Conservation (phyloP, 805 yeast species). For the Yamadazyma sp. region DNA sequence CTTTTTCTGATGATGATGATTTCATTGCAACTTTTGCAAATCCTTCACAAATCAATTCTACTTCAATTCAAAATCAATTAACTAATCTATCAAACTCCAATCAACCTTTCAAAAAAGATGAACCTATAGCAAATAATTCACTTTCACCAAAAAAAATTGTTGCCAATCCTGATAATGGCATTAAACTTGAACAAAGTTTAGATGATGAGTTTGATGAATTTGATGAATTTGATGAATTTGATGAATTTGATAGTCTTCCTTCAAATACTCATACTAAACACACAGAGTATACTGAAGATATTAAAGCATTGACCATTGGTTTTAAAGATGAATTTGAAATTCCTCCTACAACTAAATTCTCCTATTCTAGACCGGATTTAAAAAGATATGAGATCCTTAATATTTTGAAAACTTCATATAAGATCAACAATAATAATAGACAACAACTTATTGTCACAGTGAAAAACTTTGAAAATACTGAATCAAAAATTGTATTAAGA, state of each 20-base stretch:
- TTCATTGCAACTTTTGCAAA: slow-evolving; percentile 7
- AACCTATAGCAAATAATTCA: too few relatives aligned
- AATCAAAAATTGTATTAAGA: slow-evolving; percentile 48
- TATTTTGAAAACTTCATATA: slow-evolving; percentile 29
- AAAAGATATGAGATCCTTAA: slow-evolving; percentile 44
- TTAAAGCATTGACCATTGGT: slow-evolving; percentile 1
- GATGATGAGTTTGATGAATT: slow-evolving; percentile 1
- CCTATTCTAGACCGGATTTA: slow-evolving; percentile 47
- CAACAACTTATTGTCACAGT: slow-evolving; percentile 58
- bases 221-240: slow-evolving; percentile 5
- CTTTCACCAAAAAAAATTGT: not conserved
- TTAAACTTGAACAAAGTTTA: slow-evolving; percentile 3
- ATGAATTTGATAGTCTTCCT: not conserved
- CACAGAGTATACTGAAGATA: slow-evolving; percentile 2
- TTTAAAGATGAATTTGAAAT: slow-evolving; percentile 1
- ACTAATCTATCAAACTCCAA: too few relatives aligned
- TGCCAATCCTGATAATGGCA: slow-evolving; percentile 11
- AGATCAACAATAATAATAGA: slow-evolving; percentile 22
- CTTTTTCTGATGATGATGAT: slow-evolving; percentile 19
- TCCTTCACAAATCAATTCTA: too few relatives aligned
- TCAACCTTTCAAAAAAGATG: too few relatives aligned
- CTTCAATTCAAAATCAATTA: too few relatives aligned
- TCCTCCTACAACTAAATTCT: slow-evolving; percentile 12
- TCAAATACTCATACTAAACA: not conserved
- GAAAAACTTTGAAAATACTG: slow-evolving; percentile 28